Percentiles rank a stretch among this genome's conserved stretches.
phyloP scores from a whole-genome alignment of 768 basidiomycete genomes.

The Phanerochaete sordida region DNA sequence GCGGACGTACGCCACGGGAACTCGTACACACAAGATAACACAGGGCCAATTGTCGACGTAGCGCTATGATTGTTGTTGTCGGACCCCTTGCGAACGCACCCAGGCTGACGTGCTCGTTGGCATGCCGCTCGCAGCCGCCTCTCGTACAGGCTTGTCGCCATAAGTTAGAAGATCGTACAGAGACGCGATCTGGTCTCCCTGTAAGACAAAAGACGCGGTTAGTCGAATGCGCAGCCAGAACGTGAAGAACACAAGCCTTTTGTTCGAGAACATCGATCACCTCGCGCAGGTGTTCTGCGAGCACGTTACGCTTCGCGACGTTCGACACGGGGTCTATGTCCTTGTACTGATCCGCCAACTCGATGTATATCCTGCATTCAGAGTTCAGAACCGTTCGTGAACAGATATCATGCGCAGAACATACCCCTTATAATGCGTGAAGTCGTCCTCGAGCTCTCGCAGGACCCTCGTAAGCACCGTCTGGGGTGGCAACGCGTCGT shows the following conservation, averaged over 20 bases:
- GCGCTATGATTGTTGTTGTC: too few species aligned
- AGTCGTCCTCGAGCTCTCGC: constrained; percentile 91
- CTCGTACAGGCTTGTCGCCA: constrained; percentile 52
- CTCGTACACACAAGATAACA: too few species aligned
- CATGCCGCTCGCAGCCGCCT: not conserved
- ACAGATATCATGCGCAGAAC: constrained; percentile 21
- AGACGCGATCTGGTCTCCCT: constrained; percentile 95
- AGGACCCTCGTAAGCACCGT: constrained; percentile 82
- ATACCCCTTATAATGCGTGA: constrained; percentile 90
- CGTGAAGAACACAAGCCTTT: constrained; percentile 47
- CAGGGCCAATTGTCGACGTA: too few species aligned
- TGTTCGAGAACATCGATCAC: constrained; percentile 90
- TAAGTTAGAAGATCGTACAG: constrained; percentile 81
- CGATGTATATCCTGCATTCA: constrained; percentile 71
- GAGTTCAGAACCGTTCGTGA: not conserved
- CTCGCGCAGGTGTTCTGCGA: constrained; percentile 85
- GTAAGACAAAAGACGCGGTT: constrained; percentile 8
- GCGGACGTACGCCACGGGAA: too few species aligned
- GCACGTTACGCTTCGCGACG: constrained; percentile 75
- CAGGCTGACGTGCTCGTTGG: not conserved
- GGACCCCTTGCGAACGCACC: not conserved
- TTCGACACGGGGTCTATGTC: constrained; percentile 82
- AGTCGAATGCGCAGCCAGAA: not conserved
- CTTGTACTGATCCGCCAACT: constrained; percentile 92
- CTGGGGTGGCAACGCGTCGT: constrained; percentile 66